Conservation (phyloP, 2,329 filamentous ascomycete genomes). For the Colletotrichum neosansevieriae region DNA sequence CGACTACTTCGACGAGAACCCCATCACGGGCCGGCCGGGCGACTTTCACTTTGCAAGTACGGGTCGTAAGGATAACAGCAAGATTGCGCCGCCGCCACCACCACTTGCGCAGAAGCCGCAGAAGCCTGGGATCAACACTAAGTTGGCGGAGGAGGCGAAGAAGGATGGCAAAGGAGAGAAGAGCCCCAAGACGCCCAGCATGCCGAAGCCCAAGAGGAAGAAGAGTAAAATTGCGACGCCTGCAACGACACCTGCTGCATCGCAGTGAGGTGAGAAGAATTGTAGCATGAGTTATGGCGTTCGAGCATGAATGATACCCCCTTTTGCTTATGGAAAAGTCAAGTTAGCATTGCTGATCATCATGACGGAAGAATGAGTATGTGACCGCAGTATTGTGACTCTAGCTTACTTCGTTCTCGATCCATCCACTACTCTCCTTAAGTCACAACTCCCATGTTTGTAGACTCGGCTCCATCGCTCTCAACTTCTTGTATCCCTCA, state of each 20-base stretch:
- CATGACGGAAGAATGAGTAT: too few relatives aligned
- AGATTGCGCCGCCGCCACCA: slow-evolving; percentile 43
- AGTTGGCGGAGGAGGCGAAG: slow-evolving; percentile 54
- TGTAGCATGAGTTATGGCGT: slow-evolving; percentile 13
- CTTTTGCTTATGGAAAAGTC: slow-evolving; percentile 15
- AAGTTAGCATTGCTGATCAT: background rate
- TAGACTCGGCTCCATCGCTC: slow-evolving; percentile 30
- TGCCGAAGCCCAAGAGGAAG: slow-evolving; percentile 59
- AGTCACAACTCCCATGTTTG: slow-evolving; percentile 43
- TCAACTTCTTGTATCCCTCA: slow-evolving; percentile 28
- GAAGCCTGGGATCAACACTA: slow-evolving; percentile 54
- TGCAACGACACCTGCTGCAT: slow-evolving; percentile 29
- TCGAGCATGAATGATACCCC: slow-evolving; percentile 36
- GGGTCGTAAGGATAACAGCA: slow-evolving; percentile 60
- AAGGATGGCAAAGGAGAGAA: slow-evolving; percentile 61
- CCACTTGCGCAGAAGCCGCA: slow-evolving; percentile 25
- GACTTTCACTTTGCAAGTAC: slow-evolving; percentile 75
- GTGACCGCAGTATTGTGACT: background rate
- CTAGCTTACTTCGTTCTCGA: background rate
- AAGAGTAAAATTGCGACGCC: slow-evolving; percentile 58
- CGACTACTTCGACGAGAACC: slow-evolving; percentile 76
- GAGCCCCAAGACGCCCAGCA: slow-evolving; percentile 55
- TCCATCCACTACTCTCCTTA: slow-evolving; percentile 42
- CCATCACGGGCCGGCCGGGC: slow-evolving; percentile 74
- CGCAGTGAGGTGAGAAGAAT: background rate